These are phyloP conservation scores for Umbelopsis sp. DNA, from an alignment of 371 early-diverging fungal genomes.

Conservation along the genomic window DNA sequence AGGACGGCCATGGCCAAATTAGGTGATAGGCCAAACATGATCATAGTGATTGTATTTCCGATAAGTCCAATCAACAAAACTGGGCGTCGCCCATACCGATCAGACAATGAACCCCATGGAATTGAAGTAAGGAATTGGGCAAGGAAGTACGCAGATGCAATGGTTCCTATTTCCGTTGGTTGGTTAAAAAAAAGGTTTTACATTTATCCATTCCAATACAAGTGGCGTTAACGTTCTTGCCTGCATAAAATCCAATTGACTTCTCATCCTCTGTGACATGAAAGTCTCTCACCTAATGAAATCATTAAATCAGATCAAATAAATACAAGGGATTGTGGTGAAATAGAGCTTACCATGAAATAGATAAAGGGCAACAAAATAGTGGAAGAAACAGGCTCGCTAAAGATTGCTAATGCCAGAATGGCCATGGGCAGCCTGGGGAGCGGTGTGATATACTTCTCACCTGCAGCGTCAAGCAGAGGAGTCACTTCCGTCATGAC, in stretches of 20 bases:
- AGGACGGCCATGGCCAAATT: constrained; percentile 68
- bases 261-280: constrained; percentile 61
- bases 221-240: constrained; percentile 24
- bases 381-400: constrained; percentile 69
- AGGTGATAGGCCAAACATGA: constrained; percentile 79
- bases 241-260: constrained; percentile 70
- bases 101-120: constrained; percentile 61
- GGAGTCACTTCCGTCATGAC: constrained; percentile 13
- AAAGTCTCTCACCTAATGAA: constrained; percentile 58
- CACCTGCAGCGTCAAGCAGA: not conserved
- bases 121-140: constrained; percentile 62
- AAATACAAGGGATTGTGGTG: not conserved
- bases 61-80: constrained; percentile 79
- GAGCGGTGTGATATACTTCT: constrained; percentile 41
- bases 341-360: constrained; percentile 48
- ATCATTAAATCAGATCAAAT: not conserved
- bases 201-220: not conserved
- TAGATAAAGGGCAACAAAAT: constrained; percentile 72
- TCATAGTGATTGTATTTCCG: constrained; percentile 70
- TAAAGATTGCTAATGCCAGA: constrained; percentile 62
- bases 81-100: constrained; percentile 78
- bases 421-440: constrained; percentile 60
- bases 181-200: constrained; percentile 7
- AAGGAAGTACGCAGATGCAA: constrained; percentile 56
- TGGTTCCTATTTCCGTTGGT: not conserved